Base-by-base conservation (phyloP, 352 stramenopile genomes). In the Globisporangium carolinianum region DNA sequence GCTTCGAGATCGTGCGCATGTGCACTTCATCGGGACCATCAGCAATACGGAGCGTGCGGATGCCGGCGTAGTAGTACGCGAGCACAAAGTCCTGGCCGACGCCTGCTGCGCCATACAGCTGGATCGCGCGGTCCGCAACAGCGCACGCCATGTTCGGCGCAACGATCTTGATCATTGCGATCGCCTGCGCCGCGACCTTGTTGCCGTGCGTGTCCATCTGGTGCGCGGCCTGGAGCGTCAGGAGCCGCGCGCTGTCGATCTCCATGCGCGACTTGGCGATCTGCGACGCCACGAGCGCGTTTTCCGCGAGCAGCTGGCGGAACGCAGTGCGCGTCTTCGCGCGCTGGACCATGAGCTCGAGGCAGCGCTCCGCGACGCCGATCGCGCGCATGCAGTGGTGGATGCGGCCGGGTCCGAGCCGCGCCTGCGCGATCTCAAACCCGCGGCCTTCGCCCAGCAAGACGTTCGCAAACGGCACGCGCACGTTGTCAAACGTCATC, bases 331-430 rank as follows among this genome's bases (percentile, higher is more conserved):
- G 84, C 43, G 97, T 95, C 62, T 98, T 87, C 17, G 95, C 81
- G 56, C 98, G 97, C 64, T 73, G 66, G 51, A 89, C 75, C 61
- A 91, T 86, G 37, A 94, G 73, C 59, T 92, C 77, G 18, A 97
- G 71, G 59, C 87, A 94, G 37, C 79, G 76, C 69, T 97, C 88
- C 35, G 87, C 83, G 52, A 86, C 83, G 35, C 96, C 96, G 61
- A 98, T 94, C 15, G 94, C 71, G 50, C 95, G 87, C 96, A 99
- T 99, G 76, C 96, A 99, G 77, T 99, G 96, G 83, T 99, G 97
- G 63, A 98, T 98, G 14, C 96, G 86, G 18, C 96, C 96, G 11
- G 87, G 87, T 60, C 97, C 95, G n/a, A 98, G 83, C 10, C 94
- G 97, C 55, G 84, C 78, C 68, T 91, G 83, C 17, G 75, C 86